Evolutionary conservation across 345 rosid species (phyloP).

Genomic region (Citrus unshiu): DNA sequence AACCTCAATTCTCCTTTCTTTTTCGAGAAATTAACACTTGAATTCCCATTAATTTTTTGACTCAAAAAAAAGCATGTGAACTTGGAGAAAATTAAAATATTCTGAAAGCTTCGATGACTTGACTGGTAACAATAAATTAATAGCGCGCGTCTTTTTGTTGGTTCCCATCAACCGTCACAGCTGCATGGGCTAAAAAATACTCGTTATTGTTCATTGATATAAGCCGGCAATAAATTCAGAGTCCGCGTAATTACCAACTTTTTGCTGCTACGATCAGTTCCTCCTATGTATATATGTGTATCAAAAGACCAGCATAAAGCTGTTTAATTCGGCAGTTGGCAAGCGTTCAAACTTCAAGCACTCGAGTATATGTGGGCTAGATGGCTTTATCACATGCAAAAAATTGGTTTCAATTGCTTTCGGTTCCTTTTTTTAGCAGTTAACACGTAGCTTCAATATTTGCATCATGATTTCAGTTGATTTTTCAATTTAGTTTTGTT

Average conservation of each 20-base stretch:
- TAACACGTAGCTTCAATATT: no score
- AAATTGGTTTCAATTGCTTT: conserved; percentile 3
- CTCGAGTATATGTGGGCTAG: neutral
- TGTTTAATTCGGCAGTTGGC: neutral
- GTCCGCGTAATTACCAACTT: neutral
- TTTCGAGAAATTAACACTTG: neutral
- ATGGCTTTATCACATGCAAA: conserved; percentile 3
- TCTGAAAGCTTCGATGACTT: no score
- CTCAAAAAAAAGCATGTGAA: neutral
- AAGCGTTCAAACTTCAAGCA: neutral
- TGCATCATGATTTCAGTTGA: neutral
- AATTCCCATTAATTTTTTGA: neutral
- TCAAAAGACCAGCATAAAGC: neutral
- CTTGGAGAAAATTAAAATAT: no score
- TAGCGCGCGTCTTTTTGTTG: neutral
- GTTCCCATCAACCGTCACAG: neutral
- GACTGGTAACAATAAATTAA: neutral
- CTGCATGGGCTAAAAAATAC: neutral
- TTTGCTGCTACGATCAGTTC: neutral
- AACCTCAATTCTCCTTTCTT: neutral
- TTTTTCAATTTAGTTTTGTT: no score
- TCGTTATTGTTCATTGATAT: neutral
- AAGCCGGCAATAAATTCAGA: neutral
- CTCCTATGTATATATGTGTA: neutral
- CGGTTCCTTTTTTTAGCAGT: neutral